These are phyloP conservation scores for Clarireedia homoeocarpa DNA, from an alignment of 2,329 filamentous ascomycete species.

Conservation along the genomic window DNA sequence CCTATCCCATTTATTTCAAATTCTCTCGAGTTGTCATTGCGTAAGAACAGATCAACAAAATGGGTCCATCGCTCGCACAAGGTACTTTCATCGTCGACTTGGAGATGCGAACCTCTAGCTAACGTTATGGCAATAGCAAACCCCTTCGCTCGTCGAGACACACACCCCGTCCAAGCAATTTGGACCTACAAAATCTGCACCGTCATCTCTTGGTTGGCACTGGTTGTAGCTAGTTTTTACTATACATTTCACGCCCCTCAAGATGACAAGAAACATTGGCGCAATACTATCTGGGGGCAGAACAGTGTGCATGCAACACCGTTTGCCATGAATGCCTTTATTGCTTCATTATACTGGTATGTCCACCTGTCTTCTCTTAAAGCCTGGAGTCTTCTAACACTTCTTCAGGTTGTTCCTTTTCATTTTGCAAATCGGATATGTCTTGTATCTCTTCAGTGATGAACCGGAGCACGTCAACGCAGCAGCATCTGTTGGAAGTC, in stretches of 20 bases:
- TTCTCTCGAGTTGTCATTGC: no score
- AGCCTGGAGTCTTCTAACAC: neutral
- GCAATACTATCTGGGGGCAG: slow-evolving; percentile 64
- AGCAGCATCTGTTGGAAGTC: slow-evolving; percentile 69
- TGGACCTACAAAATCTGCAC: slow-evolving; percentile 70
- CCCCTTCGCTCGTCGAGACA: slow-evolving; percentile 65
- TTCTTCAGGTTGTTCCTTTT: slow-evolving; percentile 59
- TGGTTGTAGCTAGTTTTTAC: slow-evolving; percentile 65
- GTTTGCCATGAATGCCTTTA: slow-evolving; percentile 63
- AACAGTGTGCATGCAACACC: slow-evolving; percentile 60
- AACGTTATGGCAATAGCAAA: slow-evolving; percentile 50
- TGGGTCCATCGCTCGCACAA: slow-evolving; percentile 7
- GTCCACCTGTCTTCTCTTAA: slow-evolving; percentile 10
- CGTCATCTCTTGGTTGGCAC: slow-evolving; percentile 64
- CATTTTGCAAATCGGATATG: slow-evolving; percentile 67
- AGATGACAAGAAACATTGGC: slow-evolving; percentile 50
- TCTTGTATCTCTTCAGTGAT: slow-evolving; percentile 66
- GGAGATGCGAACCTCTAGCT: neutral
- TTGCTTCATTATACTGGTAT: slow-evolving; percentile 70
- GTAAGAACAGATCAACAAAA: neutral
- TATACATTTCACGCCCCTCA: slow-evolving; percentile 58
- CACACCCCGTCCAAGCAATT: slow-evolving; percentile 53
- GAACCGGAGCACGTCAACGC: slow-evolving; percentile 55
- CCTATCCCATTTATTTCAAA: no score
- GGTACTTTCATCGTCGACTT: neutral